Conservation (phyloP, 106 monocot species). For the Platanthera guangdongensis region DNA sequence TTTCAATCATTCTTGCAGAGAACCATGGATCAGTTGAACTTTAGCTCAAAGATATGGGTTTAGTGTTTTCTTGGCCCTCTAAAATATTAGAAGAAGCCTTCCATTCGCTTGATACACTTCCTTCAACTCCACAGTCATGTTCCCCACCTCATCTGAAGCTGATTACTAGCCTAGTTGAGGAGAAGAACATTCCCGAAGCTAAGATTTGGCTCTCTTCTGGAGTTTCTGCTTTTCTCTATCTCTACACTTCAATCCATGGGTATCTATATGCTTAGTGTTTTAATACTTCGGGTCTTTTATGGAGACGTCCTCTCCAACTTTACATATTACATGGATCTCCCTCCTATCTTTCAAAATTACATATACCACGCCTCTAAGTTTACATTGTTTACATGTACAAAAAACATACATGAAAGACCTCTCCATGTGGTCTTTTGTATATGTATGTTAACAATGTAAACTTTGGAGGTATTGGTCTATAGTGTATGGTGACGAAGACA, state of each 20-base stretch:
- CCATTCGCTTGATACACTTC: not conserved
- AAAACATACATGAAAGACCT: too few relatives aligned
- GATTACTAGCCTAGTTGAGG: conserved; percentile 35
- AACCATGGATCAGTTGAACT: conserved; percentile 22
- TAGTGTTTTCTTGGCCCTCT: conserved; percentile 52
- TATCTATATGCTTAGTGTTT: conserved; percentile 9
- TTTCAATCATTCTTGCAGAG: not conserved
- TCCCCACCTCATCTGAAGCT: conserved; percentile 16
- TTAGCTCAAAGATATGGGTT: conserved; percentile 49
- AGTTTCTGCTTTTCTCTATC: conserved; percentile 61
- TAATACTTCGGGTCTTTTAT: too few relatives aligned
- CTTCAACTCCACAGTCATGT: conserved; percentile 38
- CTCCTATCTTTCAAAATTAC: too few relatives aligned
- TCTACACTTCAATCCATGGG: conserved; percentile 73
- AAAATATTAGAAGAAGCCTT: conserved; percentile 32
- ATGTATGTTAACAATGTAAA: too few relatives aligned
- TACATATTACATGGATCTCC: too few relatives aligned
- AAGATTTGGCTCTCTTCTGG: conserved; percentile 54
- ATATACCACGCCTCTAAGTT: too few relatives aligned
- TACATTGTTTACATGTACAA: too few relatives aligned
- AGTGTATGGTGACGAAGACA: too few relatives aligned
- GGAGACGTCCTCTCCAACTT: too few relatives aligned
- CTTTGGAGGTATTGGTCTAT: too few relatives aligned
- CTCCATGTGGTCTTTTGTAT: too few relatives aligned
- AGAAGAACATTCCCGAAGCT: conserved; percentile 58